Conservation (phyloP, 805 yeast species). For the Kazachstania bromeliacearum region DNA sequence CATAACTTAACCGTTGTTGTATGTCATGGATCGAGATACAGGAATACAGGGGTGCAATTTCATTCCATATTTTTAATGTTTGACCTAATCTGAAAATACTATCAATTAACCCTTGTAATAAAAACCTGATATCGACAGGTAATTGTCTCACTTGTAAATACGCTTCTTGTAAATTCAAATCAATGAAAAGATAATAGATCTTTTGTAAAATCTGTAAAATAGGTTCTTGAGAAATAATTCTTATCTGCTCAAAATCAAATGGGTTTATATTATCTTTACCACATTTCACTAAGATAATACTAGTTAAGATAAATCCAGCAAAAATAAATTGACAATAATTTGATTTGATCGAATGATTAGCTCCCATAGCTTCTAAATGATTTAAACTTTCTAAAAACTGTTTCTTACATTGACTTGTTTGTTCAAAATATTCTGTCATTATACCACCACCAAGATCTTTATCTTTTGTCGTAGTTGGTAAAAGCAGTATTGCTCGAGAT, state of each 20-base stretch:
- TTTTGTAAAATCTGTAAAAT: slow-evolving; percentile 9
- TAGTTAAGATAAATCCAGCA: slow-evolving; percentile 18
- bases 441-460: not conserved
- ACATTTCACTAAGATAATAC: slow-evolving; percentile 12
- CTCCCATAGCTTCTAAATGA: slow-evolving; percentile 15
- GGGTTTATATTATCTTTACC: slow-evolving; percentile 17
- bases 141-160: slow-evolving; percentile 9
- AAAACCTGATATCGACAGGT: slow-evolving; percentile 4
- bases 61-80: slow-evolving; percentile 19
- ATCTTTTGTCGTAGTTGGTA: slow-evolving; percentile 1
- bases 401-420: slow-evolving; percentile 7
- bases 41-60: slow-evolving; percentile 22
- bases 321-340: slow-evolving; percentile 17
- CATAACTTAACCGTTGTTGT: slow-evolving; percentile 10
- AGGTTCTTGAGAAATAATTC: slow-evolving; percentile 9
- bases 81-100: slow-evolving; percentile 13
- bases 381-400: slow-evolving; percentile 15
- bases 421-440: slow-evolving; percentile 7
- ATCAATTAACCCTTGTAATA: slow-evolving; percentile 10
- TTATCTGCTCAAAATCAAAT: slow-evolving; percentile 25
- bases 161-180: slow-evolving; percentile 9
- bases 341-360: not conserved
- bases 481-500: slow-evolving; percentile 10
- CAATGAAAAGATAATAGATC: slow-evolving; percentile 12
- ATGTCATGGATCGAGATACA: slow-evolving; percentile 23